Evolutionary conservation across 78 protist genomes (phyloP), one percentile per base, ranked within the genome.

Genomic region (Dictyostelium brefeldianum): DNA sequence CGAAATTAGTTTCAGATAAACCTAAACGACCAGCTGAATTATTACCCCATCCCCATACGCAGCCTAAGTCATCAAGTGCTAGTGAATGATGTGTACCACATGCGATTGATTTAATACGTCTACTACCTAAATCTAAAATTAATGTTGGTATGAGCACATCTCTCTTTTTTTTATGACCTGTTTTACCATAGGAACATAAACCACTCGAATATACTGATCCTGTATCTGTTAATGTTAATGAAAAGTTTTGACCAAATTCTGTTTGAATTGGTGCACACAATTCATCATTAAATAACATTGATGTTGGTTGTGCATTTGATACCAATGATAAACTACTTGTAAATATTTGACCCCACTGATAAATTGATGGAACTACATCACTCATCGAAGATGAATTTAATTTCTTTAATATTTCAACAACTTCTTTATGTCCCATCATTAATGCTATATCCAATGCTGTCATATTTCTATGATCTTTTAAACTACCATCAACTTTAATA

Each of bases 301-400:
- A 12, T 0, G 65, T 47, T 20, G 78, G 71, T 36, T 67, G 11
- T 1, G 46, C 0, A 1, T 27, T 7, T 12, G 20, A 5, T 17
- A 14, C 22, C 12, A 87, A 36, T 15, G 43, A 5, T 22, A 71
- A 64, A 29, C 4, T 8, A 47, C 69, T 18, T 0, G 59, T 43
- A 6, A 87, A 56, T 29, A 59, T 87, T 20, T 77, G 78, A 51
- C 93, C 93, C 83, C 83, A 87, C 14, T 83, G 91, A 64, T 74
- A 87, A 12, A 87, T 77, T 29, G 54, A 41, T 11, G 80, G 29
- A 8, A 5, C 15, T 51, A 29, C 22, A 3, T 17, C 25, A 27
- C 51, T 27, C 4, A 18, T 20, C 4, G 78, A 12, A 6, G 31
- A 65, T 0, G 71, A 17, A 53, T 59, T 46, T 31, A 20, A 51